phyloP scores from a whole-genome alignment of 1,284 basidiomycete species.

The Caloboletus firmus region DNA sequence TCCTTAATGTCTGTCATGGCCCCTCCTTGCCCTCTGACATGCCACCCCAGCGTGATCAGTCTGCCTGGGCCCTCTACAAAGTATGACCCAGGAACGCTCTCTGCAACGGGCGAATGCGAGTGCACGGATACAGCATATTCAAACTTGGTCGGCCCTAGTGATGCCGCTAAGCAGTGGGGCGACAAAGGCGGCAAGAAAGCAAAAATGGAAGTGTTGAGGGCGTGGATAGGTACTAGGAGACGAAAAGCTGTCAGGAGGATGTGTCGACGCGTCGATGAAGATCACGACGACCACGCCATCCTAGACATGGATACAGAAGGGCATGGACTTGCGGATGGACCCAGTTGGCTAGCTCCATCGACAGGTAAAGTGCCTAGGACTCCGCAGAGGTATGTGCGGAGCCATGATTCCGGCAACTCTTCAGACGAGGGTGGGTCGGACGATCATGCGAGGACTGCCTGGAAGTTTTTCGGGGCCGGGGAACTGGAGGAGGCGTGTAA shows the following conservation, averaged over 20 bases:
- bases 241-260: conserved; percentile 27
- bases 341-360: neutral
- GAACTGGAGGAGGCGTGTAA: conserved; percentile 11
- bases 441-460: conserved; percentile 49
- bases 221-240: conserved; percentile 41
- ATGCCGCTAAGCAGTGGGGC: conserved; percentile 53
- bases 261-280: conserved; percentile 6
- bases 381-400: conserved; percentile 8
- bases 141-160: conserved; percentile 56
- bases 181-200: conserved; percentile 45
- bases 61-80: conserved; percentile 15
- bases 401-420: conserved; percentile 42
- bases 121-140: conserved; percentile 52
- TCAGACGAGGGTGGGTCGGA: conserved; percentile 47
- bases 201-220: conserved; percentile 46
- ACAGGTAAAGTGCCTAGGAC: neutral
- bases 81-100: neutral
- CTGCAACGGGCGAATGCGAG: neutral
- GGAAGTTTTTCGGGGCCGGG: conserved; percentile 46
- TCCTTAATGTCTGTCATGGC: conserved; percentile 16
- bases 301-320: neutral
- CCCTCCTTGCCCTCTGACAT: conserved; percentile 24
- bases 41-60: conserved; percentile 10
- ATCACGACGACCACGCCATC: neutral
- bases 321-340: neutral